Evolutionary conservation across 257 asterid genomes (phyloP), one percentile per base, ranked within the genome.

Genomic region (Lavandula angustifolia): DNA sequence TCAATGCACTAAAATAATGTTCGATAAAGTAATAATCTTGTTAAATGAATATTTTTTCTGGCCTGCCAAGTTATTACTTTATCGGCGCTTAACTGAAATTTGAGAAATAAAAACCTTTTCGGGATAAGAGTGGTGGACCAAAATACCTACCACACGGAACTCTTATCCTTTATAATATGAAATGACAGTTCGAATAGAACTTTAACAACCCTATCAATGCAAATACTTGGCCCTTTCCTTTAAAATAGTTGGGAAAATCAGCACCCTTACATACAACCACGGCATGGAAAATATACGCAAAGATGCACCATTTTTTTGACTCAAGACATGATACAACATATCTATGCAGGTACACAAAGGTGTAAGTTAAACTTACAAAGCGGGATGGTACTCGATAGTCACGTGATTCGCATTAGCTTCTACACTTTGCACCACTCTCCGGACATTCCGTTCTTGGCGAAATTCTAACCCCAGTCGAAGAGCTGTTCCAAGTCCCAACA

Each of bases 401-500:
- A 22, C 27, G 2, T 1, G 27, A 22, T 22, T 22, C 59, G 74
- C 81, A 74, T 79, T 87, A 16, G 86, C 87, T 78, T 85, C 96
- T 27, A 79, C 85, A 82, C 82, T 76, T 67, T 81, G 96, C 75
- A 81, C 94, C 31, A 69, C 80, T 55, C 96, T 78, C 73, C 94
- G 73, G 13, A 76, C 73, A 38, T 79, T 85, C 96, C 94, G 82
- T 47, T 83, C 94, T 68, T 80, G 88, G 76, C 88, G 83, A 64
- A 87, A 83, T 84, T 85, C 96, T 7, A 87, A 69, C 47, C 84
- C 91, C 53, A 85, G 94, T 54, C 94, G 81, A 61, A 87, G 82
- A 50, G 89, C 94, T 5, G 96, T 87, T 54, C 88, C 94, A 12
- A 87, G 94, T 48, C 94, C 96, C 72, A 87, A 79, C 66, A 87